A percentile compares a stretch with the other conserved stretches of the same genome.
Evolutionary conservation across 768 basidiomycete species (phyloP).

Genomic region (Chiua virens): DNA sequence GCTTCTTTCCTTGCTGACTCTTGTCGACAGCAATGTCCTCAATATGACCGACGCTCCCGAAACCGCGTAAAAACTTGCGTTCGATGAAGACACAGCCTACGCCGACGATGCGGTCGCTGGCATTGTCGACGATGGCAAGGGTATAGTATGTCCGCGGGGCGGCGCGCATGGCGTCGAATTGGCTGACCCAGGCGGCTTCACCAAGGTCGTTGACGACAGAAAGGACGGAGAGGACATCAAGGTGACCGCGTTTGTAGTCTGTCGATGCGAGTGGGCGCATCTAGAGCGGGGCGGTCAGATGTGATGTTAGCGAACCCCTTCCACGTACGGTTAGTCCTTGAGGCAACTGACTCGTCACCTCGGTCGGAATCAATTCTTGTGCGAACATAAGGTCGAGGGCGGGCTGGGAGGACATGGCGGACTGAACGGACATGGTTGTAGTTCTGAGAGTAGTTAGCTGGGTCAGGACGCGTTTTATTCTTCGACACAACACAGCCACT

Average conservation of each 20-base stretch:
- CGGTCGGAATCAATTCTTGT: slow-evolving; percentile 63
- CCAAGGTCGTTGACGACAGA: slow-evolving; percentile 70
- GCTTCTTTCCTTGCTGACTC: slow-evolving; percentile 85
- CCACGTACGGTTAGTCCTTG: slow-evolving; percentile 36
- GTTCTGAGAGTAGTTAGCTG: neutral
- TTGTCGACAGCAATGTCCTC: slow-evolving; percentile 97
- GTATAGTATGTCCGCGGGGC: slow-evolving; percentile 71
- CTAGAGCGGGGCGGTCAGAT: slow-evolving; percentile 40
- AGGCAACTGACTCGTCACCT: slow-evolving; percentile 60
- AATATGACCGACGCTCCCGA: slow-evolving; percentile 92
- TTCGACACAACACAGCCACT: too few species aligned
- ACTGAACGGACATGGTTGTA: slow-evolving; percentile 6
- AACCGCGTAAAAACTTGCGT: slow-evolving; percentile 86
- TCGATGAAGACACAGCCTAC: slow-evolving; percentile 87
- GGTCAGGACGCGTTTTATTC: too few species aligned
- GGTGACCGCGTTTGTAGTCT: slow-evolving; percentile 81
- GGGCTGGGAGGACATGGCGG: slow-evolving; percentile 49
- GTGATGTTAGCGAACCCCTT: neutral
- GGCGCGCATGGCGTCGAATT: slow-evolving; percentile 62
- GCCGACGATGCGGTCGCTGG: slow-evolving; percentile 77
- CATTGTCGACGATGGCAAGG: slow-evolving; percentile 77
- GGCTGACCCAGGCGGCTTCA: slow-evolving; percentile 63
- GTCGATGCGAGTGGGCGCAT: slow-evolving; percentile 87
- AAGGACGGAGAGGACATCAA: slow-evolving; percentile 74
- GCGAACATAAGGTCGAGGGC: slow-evolving; percentile 79